These are phyloP conservation scores for Anethum foeniculum DNA, from an alignment of 140 eudicot genomes.

Conservation along the genomic window DNA sequence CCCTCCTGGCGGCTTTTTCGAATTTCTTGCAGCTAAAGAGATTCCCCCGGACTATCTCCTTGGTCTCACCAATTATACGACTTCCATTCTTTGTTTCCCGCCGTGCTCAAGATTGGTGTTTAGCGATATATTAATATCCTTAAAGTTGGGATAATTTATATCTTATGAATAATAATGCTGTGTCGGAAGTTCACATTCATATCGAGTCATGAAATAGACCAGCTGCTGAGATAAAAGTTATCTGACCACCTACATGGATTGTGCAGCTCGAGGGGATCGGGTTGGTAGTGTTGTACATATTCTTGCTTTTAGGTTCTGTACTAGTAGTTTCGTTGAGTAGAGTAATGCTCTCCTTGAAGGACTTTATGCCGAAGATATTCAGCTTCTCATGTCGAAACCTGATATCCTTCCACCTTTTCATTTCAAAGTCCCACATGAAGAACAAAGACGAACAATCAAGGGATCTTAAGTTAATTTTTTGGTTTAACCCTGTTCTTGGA, in stretches of 20 bases:
- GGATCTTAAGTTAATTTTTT: background rate
- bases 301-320: background rate
- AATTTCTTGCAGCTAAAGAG: background rate
- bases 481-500: background rate
- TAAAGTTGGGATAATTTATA: background rate
- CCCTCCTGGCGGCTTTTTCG: background rate
- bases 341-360: background rate
- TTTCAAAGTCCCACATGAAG: background rate
- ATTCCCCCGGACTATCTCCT: background rate
- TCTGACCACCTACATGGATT: background rate
- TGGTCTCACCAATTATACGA: background rate
- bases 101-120: background rate
- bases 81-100: background rate
- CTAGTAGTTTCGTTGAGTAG: background rate
- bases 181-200: background rate
- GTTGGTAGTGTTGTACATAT: background rate
- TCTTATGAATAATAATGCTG: background rate
- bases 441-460: background rate
- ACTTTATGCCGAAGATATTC: background rate
- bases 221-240: background rate
- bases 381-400: background rate
- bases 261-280: background rate
- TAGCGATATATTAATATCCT: background rate
- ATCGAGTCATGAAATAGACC: background rate
- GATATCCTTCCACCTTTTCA: background rate